Evolutionary conservation across 2,329 filamentous ascomycete species (phyloP).

Genomic region (Microthyrium microscopicum): DNA sequence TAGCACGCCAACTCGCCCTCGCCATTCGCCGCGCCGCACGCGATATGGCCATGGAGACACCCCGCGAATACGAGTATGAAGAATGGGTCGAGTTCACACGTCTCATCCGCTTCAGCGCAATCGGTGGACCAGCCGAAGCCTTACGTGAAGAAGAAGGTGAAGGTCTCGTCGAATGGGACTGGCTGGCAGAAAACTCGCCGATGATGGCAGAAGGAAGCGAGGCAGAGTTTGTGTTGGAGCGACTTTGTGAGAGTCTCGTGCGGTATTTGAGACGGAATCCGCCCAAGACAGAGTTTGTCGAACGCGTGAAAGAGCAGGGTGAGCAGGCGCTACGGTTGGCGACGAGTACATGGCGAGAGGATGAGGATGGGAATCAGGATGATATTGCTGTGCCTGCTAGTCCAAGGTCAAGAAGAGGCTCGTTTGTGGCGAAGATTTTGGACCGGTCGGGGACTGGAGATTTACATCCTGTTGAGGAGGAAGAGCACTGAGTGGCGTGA

Average conservation of each 20-base stretch:
- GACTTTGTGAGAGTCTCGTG: conserved; percentile 6
- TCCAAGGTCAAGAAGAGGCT: too few relatives aligned
- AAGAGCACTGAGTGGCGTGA: too few relatives aligned
- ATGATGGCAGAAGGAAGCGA: conserved; percentile 7
- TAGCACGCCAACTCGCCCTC: conserved; percentile 6
- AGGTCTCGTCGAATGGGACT: conserved; percentile 8
- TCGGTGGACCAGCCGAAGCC: conserved; percentile 1
- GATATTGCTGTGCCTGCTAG: too few relatives aligned
- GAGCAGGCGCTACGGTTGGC: conserved; percentile 7
- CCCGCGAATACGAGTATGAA: conserved; percentile 6
- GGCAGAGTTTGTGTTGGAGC: conserved; percentile 5
- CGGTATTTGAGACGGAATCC: conserved; percentile 7
- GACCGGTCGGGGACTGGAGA: too few relatives aligned
- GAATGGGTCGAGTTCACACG: conserved; percentile 8
- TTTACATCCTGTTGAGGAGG: too few relatives aligned
- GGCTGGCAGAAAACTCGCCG: conserved; percentile 7
- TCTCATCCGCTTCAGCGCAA: conserved; percentile 3
- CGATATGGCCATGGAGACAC: conserved; percentile 1
- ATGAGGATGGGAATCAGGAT: too few relatives aligned
- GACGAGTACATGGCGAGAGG: too few relatives aligned
- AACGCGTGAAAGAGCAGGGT: conserved; percentile 5
- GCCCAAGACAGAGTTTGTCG: conserved; percentile 6
- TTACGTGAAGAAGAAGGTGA: conserved; percentile 3
- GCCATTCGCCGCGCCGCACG: conserved; percentile 5
- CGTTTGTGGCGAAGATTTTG: too few relatives aligned